These are phyloP conservation scores for Parascedosporium putredinis DNA, from an alignment of 2,329 filamentous ascomycete genomes.

Conservation along the genomic window DNA sequence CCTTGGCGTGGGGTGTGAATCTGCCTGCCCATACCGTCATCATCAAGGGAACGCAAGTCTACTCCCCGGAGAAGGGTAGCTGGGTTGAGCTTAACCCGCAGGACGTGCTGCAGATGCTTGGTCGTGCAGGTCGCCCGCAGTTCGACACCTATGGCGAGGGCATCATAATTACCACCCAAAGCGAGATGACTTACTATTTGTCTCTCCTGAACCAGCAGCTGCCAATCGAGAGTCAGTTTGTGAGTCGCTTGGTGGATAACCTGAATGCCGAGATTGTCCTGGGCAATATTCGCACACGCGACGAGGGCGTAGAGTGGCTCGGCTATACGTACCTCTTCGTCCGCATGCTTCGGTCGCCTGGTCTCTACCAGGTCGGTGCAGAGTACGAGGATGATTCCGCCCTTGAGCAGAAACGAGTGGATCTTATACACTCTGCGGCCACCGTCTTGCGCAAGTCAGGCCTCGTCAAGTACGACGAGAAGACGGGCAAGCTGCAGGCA, in stretches of 20 bases:
- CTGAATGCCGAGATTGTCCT: slow-evolving; percentile 93
- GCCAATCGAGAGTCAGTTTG: slow-evolving; percentile 92
- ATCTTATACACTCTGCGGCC: slow-evolving; percentile 90
- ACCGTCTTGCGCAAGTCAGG: slow-evolving; percentile 76
- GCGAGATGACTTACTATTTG: slow-evolving; percentile 93
- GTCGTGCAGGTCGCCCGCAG: slow-evolving; percentile 89
- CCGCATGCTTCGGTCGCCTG: slow-evolving; percentile 91
- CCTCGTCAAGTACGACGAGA: slow-evolving; percentile 91
- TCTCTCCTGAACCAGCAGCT: slow-evolving; percentile 94
- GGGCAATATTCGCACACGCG: slow-evolving; percentile 80
- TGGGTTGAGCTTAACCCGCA: slow-evolving; percentile 98
- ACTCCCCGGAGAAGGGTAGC: slow-evolving; percentile 95
- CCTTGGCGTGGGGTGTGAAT: slow-evolving; percentile 98
- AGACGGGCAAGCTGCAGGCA: slow-evolving; percentile 74
- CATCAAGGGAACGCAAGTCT: slow-evolving; percentile 97
- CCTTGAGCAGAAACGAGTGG: slow-evolving; percentile 93
- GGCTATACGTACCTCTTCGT: slow-evolving; percentile 98
- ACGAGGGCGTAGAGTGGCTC: slow-evolving; percentile 98
- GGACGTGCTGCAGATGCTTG: slow-evolving; percentile 97
- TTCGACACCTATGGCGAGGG: slow-evolving; percentile 97
- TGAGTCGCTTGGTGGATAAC: slow-evolving; percentile 88
- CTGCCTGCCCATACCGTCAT: slow-evolving; percentile 95
- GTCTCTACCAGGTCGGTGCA: slow-evolving; percentile 86
- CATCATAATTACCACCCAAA: slow-evolving; percentile 95
- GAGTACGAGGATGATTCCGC: slow-evolving; percentile 91